Percentiles rank a stretch among this genome's conserved stretches.
phyloP scores from a whole-genome alignment of 257 asterid genomes.

The Nicotiana attenuata region DNA sequence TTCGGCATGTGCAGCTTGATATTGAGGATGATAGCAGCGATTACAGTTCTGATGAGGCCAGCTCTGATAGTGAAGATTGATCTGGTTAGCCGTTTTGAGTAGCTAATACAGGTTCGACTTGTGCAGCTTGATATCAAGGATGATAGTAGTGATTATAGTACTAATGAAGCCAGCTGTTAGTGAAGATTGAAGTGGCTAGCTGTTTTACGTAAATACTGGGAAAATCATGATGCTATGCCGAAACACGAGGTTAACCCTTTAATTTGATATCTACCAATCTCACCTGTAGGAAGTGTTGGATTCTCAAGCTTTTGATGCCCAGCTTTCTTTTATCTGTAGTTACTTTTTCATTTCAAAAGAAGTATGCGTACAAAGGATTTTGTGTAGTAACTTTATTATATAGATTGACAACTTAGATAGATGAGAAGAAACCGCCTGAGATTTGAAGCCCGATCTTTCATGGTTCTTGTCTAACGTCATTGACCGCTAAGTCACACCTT shows the following conservation, averaged over 20 bases:
- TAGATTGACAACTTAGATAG: no score
- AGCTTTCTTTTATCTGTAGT: no score
- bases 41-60: slow-evolving; percentile 59
- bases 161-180: slow-evolving; percentile 61
- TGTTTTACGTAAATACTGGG: slow-evolving; percentile 4
- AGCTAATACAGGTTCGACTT: slow-evolving; percentile 74
- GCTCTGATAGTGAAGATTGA: slow-evolving; percentile 79
- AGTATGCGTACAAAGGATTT: no score
- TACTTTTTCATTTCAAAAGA: no score
- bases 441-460: no score
- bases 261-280: neutral
- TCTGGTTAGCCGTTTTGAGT: neutral
- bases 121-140: slow-evolving; percentile 88
- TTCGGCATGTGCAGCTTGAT: slow-evolving; percentile 89
- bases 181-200: slow-evolving; percentile 43
- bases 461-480: no score
- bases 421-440: no score
- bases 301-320: neutral
- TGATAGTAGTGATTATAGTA: slow-evolving; percentile 60
- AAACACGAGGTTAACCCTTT: neutral
- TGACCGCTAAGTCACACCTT: no score
- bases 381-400: no score
- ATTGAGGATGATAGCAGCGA: slow-evolving; percentile 77
- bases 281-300: neutral
- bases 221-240: neutral